Evolutionary conservation across 2,329 filamentous ascomycete species (phyloP), one percentile per base, ranked within the genome.

Genomic region (Ascochyta lentis): DNA sequence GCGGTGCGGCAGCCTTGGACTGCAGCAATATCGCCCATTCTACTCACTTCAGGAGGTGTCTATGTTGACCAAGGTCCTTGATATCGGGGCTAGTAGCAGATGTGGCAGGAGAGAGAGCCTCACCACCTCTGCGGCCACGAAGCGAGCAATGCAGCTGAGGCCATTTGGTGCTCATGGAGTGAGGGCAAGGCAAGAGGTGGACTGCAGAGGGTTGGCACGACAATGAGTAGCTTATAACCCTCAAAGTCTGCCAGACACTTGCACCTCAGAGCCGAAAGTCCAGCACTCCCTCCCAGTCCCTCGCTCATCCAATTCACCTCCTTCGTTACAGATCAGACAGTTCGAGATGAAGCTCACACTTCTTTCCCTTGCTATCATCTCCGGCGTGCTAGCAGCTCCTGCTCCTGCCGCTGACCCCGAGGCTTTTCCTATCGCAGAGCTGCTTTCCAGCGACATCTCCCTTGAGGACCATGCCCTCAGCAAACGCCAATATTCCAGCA

Each of bases 401-500:
- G 44, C 61, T 7, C 43, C 54, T 13, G 27, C 45, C 22, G 43
- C 54, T 2, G 46, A 57, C 23, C 34, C 54, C 2, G 42, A 54
- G 19, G 54, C 56, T 4, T 64, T 64, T 27, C 51, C 54, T 16
- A 52, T 63, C 41, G 44, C 47, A n/a, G 60, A 59, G 16, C 41
- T 60, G 34, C 43, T 58, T 8, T n/a, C 19, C 37, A 43, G 22
- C 33, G 38, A 38, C 33, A 41, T 61, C 19, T 53, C 56, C 12
- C 26, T 48, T 10, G 56, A 61, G 19, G 55, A 57, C 10, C 59
- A 64, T 43, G 49, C 56, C 33, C 31, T 54, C n/a, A 39, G 48
- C 12, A 65, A 65, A 49, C 60, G 63, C 45, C 63, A 65, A 38
- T 65, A 55, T 54, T 54, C 47, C 23, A 55, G 61, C 40, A 55